phyloP scores from a whole-genome alignment of 2,329 filamentous ascomycete species.

The Achaetomium macrosporum region DNA sequence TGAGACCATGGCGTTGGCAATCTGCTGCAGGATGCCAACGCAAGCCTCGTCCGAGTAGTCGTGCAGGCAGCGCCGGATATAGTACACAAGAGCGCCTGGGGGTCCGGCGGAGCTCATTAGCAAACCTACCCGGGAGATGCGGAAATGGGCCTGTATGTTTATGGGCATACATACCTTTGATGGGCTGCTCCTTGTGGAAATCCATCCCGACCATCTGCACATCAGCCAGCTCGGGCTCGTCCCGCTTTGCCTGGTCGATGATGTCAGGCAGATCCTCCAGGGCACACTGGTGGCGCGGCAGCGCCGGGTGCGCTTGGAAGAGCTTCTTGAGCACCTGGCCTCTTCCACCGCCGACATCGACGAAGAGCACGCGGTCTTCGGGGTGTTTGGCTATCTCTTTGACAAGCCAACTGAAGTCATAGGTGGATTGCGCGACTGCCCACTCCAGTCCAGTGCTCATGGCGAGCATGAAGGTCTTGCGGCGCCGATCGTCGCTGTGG shows the following conservation, averaged over 20 bases:
- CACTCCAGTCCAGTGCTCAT: constrained; percentile 14
- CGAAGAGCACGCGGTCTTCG: constrained; percentile 22
- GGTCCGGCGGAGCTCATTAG: neutral
- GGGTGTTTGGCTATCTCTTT: neutral
- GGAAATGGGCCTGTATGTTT: neutral
- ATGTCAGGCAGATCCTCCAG: constrained; percentile 27
- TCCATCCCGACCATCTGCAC: constrained; percentile 25
- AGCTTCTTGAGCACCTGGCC: constrained; percentile 25
- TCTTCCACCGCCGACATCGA: constrained; percentile 28
- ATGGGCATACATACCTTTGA: constrained; percentile 23
- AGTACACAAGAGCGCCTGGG: constrained; percentile 28
- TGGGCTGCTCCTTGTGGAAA: constrained; percentile 27
- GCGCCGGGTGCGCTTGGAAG: constrained; percentile 17
- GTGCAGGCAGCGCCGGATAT: constrained; percentile 28
- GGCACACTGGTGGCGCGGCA: constrained; percentile 23
- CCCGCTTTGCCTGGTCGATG: constrained; percentile 18
- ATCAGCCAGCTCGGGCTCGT: constrained; percentile 17
- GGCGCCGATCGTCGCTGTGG: constrained; percentile 13
- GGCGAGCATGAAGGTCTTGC: constrained; percentile 22
- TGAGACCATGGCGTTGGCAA: constrained; percentile 25
- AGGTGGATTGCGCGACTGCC: neutral
- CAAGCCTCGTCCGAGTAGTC: constrained; percentile 26
- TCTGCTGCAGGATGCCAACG: constrained; percentile 17
- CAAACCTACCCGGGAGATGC: neutral
- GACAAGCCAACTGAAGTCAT: neutral